Percentiles rank a stretch among this genome's conserved stretches.
phyloP scores from a whole-genome alignment of 306 rosid genomes.

The Cucurbita maxima region DNA sequence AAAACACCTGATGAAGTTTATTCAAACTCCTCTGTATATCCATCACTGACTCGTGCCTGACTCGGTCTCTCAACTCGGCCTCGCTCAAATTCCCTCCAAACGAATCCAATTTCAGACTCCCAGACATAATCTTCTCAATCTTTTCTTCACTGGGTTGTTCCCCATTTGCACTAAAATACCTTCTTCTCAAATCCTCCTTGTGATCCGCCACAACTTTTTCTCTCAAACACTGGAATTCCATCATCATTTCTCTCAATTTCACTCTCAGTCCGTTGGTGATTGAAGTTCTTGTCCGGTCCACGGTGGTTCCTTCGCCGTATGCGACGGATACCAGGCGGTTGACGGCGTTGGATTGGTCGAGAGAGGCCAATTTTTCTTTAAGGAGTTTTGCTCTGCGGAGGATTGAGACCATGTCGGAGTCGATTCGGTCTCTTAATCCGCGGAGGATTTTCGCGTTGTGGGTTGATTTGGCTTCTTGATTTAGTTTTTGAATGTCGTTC shows the following conservation, averaged over 20 bases:
- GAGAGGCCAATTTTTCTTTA: conserved; percentile 43
- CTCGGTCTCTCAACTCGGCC: conserved; percentile 39
- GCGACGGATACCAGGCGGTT: conserved; percentile 39
- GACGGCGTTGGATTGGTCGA: conserved; percentile 44
- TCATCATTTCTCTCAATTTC: conserved; percentile 66
- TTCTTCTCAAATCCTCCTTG: conserved; percentile 73
- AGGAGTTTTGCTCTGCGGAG: conserved; percentile 57
- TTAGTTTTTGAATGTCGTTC: conserved; percentile 50
- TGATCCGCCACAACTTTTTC: conserved; percentile 45
- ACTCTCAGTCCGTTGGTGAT: conserved; percentile 63
- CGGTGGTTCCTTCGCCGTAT: conserved; percentile 38
- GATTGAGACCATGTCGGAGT: conserved; percentile 55
- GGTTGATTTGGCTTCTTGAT: conserved; percentile 62
- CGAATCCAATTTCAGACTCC: conserved; percentile 40
- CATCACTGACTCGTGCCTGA: conserved; percentile 61
- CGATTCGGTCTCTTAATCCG: conserved; percentile 72
- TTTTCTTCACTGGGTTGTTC: conserved; percentile 56
- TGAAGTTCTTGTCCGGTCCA: conserved; percentile 57
- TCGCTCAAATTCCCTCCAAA: conserved; percentile 44
- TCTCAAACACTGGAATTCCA: conserved; percentile 57
- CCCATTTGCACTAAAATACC: conserved; percentile 40
- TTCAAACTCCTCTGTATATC: conserved; percentile 78
- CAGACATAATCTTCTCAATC: conserved; percentile 53
- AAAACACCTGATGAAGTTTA: conserved; percentile 84
- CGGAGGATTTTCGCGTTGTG: conserved; percentile 75